Evolutionary conservation across 495 filamentous ascomycete genomes (phyloP).

Genomic region (Penicillium bialowiezense): DNA sequence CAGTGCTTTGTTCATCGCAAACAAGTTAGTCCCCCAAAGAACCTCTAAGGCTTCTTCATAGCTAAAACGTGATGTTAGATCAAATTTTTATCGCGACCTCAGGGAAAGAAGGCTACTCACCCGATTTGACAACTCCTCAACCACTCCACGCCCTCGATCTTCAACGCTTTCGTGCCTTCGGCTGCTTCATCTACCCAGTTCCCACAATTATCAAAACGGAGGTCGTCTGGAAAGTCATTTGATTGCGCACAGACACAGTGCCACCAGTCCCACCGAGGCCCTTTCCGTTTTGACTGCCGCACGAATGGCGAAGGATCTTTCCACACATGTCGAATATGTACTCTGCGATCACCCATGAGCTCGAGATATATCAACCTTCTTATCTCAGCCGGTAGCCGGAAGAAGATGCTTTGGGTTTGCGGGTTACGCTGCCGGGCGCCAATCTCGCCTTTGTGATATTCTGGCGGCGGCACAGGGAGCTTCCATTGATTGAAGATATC

Average conservation of each 20-base stretch:
- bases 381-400: slow-evolving; percentile 9
- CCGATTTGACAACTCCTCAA: slow-evolving; percentile 16
- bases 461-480: slow-evolving; percentile 9
- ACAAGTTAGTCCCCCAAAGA: slow-evolving; percentile 17
- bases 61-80: slow-evolving; percentile 2
- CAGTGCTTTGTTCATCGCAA: background rate
- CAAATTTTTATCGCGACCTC: background rate
- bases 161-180: background rate
- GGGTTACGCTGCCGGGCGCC: background rate
- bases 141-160: slow-evolving; percentile 12
- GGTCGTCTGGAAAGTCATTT: slow-evolving; percentile 1
- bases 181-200: background rate
- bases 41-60: slow-evolving; percentile 15
- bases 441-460: background rate
- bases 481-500: slow-evolving; percentile 7
- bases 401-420: slow-evolving; percentile 6
- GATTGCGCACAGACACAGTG: slow-evolving; percentile 11
- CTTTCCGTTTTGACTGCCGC: background rate
- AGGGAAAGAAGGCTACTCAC: slow-evolving; percentile 1
- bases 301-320: background rate
- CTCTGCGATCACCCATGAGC: slow-evolving; percentile 14
- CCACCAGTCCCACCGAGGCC: slow-evolving; percentile 14
- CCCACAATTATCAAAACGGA: background rate
- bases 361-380: slow-evolving; percentile 15
- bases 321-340: slow-evolving; percentile 15